Evolutionary conservation across 768 basidiomycete genomes (phyloP), one percentile per base, ranked within the genome.

Genomic region (Gelatoporia subvermispora): DNA sequence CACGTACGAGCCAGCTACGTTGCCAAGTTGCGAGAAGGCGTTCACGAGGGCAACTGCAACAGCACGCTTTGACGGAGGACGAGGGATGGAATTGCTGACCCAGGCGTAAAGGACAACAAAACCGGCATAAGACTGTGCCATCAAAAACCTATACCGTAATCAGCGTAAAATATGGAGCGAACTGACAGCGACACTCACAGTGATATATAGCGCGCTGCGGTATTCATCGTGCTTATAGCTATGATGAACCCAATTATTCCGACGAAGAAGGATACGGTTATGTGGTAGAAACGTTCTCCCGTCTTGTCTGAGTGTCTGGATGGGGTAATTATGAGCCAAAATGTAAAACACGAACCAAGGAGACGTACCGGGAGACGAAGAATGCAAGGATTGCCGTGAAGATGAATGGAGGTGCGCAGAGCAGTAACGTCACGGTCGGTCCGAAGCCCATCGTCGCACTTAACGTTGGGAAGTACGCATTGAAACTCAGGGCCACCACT

Each of bases 41-140:
- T 93, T 92, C 58, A 93, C 79, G 51, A 88, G 67, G 1, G 90
- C 92, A 41, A 95, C 72, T 11, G 85, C 85, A n/a, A 93, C 85
- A 2, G 92, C 87, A 4, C 92, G 82, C 66, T 93, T 94, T n/a
- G 84, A 81, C 4, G 89, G 76, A 21, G 92, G 83, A n/a, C 80
- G 79, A 22, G 89, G 80, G 67, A 95, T 72, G 15, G 74, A 73
- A 52, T 74, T 78, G 43, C 72, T 73, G 45, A 77, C 68, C 79
- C 75, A 77, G 4, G 75, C 67, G 61, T 69, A 68, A 58, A 86
- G 82, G 47, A 76, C 74, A 53, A 90, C 78, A 65, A 85, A 88
- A 4, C 78, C 88, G 0, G 83, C 72, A 56, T 86, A 88, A 0
- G 80, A 79, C 56, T 84, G 81, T 4, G 85, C 82, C 79, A 88